Evolutionary conservation across 768 basidiomycete species (phyloP).

Genomic region (Cubamyces sp.): DNA sequence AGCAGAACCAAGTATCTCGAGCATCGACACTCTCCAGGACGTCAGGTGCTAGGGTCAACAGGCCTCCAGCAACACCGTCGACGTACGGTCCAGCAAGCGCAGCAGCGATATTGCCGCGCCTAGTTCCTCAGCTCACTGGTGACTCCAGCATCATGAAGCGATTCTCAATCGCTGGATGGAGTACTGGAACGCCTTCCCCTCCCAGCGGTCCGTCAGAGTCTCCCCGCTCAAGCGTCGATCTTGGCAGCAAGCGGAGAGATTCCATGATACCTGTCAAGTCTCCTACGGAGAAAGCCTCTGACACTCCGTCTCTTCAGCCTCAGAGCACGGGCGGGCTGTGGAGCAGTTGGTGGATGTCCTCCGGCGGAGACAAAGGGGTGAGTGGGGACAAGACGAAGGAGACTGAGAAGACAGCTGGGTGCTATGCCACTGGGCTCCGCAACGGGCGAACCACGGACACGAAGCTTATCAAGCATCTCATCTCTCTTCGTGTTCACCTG

Average conservation of each 20-base stretch:
- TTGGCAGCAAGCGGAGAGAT: slow-evolving; percentile 32
- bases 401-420: slow-evolving; percentile 52
- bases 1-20: slow-evolving; percentile 53
- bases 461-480: slow-evolving; percentile 75
- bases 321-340: slow-evolving; percentile 80
- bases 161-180: slow-evolving; percentile 69
- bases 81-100: slow-evolving; percentile 67
- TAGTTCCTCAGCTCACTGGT: slow-evolving; percentile 78
- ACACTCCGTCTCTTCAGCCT: slow-evolving; percentile 46
- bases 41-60: slow-evolving; percentile 32
- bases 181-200: slow-evolving; percentile 41
- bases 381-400: slow-evolving; percentile 39
- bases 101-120: slow-evolving; percentile 58
- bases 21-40: slow-evolving; percentile 38
- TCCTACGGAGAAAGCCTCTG: slow-evolving; percentile 34
- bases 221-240: slow-evolving; percentile 45
- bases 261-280: slow-evolving; percentile 32
- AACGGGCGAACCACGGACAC: slow-evolving; percentile 56
- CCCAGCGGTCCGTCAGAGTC: slow-evolving; percentile 39
- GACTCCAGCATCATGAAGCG: slow-evolving; percentile 69
- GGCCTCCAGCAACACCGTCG: slow-evolving; percentile 36
- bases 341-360: slow-evolving; percentile 75
- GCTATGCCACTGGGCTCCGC: slow-evolving; percentile 67
- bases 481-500: slow-evolving; percentile 81
- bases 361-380: slow-evolving; percentile 54